phyloP scores from a whole-genome alignment of 2,329 filamentous ascomycete genomes.

The Teratosphaeria gauchensis region DNA sequence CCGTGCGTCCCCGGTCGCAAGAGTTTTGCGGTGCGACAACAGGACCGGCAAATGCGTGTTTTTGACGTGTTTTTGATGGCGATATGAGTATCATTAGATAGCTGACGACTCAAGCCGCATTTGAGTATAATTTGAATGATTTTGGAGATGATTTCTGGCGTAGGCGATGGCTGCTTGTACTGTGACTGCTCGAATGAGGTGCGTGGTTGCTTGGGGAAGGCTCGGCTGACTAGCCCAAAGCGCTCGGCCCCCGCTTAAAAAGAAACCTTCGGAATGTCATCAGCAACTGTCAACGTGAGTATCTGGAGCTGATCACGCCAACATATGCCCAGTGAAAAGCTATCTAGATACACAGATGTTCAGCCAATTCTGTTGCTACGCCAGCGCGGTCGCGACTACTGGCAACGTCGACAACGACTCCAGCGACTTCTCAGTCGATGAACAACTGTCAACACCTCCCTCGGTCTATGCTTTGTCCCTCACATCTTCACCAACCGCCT shows the following conservation, averaged over 20 bases:
- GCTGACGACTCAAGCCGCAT: background rate
- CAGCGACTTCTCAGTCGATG: background rate
- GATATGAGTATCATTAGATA: constrained; percentile 12
- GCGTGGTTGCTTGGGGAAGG: too few relatives aligned
- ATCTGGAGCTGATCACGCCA: background rate
- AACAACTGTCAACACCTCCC: background rate
- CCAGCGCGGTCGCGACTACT: background rate
- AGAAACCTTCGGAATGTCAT: background rate
- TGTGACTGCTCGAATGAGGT: background rate
- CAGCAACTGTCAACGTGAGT: background rate
- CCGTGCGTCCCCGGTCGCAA: background rate
- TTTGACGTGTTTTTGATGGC: background rate
- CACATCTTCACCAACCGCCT: constrained; percentile 8
- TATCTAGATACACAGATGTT: background rate
- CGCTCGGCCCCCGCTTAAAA: too few relatives aligned
- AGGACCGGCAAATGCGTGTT: background rate
- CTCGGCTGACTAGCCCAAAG: too few relatives aligned
- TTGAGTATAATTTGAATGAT: background rate
- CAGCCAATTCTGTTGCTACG: background rate
- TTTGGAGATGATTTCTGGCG: constrained; percentile 6
- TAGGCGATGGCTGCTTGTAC: constrained; percentile 7
- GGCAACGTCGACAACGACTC: background rate
- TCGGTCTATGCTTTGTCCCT: constrained; percentile 5
- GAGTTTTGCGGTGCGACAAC: background rate
- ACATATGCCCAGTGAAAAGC: background rate